A percentile compares a stretch with the other conserved stretches of the same genome.
phyloP scores from a whole-genome alignment of 192 early-diverging fungal genomes.

The Rhizophagus clarus region DNA sequence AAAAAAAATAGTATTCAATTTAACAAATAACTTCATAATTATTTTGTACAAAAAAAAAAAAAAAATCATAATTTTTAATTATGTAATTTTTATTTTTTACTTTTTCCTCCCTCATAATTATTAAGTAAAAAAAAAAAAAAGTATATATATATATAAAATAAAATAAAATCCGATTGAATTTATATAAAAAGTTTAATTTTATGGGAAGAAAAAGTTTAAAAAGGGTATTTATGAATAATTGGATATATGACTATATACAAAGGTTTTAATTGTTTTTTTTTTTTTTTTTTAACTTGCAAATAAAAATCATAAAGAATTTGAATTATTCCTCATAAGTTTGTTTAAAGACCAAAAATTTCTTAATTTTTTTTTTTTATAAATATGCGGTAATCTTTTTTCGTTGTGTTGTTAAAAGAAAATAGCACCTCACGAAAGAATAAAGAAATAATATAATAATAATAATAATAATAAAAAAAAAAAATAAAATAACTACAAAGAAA shows the following conservation, averaged over 20 bases:
- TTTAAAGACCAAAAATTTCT: not conserved
- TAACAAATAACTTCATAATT: too few species aligned
- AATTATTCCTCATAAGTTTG: not conserved
- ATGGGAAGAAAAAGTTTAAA: not conserved
- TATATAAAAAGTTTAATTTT: not conserved
- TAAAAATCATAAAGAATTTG: not conserved
- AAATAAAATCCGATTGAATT: too few species aligned
- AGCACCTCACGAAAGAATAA: not conserved
- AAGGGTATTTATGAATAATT: not conserved
- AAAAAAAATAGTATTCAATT: too few species aligned
- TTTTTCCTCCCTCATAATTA: not conserved
- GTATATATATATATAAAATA: not conserved
- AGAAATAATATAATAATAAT: not conserved
- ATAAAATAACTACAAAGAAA: not conserved
- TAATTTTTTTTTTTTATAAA: not conserved
- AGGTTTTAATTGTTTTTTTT: not conserved
- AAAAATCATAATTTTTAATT: too few species aligned
- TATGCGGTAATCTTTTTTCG: not conserved
- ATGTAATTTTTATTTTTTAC: not conserved
- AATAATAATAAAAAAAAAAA: too few species aligned
- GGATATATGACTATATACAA: not conserved
- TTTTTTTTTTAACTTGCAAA: not conserved
- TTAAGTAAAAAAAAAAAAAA: not conserved
- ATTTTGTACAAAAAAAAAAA: too few species aligned
- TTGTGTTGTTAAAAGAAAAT: not conserved